Evolutionary conservation across 2,329 filamentous ascomycete species (phyloP).

Genomic region (Arthrobotrys sinensis): DNA sequence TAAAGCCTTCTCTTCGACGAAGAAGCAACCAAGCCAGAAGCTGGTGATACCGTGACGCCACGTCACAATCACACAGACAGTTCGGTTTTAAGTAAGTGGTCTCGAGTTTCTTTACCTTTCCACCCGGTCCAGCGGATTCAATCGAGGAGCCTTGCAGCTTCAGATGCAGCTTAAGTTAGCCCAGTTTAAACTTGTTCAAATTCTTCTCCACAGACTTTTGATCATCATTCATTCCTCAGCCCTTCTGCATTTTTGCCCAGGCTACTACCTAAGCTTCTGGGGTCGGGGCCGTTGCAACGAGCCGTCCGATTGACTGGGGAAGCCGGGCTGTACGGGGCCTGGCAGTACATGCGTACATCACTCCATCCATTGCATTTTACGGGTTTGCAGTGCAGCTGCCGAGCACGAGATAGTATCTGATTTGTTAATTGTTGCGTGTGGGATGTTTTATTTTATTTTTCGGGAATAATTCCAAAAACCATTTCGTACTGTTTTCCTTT

Average conservation of each 20-base stretch:
- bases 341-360: constrained; percentile 23
- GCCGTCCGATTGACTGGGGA: constrained; percentile 25
- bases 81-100: constrained; percentile 32
- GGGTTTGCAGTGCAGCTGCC: constrained; percentile 11
- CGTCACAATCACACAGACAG: constrained; percentile 53
- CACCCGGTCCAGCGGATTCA: constrained; percentile 3
- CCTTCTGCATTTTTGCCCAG: constrained; percentile 52
- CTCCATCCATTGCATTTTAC: constrained; percentile 28
- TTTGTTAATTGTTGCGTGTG: constrained; percentile 60
- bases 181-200: constrained; percentile 6
- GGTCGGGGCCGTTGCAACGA: constrained; percentile 10
- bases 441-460: constrained; percentile 54
- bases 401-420: constrained; percentile 45
- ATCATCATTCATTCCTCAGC: constrained; percentile 36
- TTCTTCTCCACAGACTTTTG: constrained; percentile 16
- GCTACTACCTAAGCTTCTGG: constrained; percentile 21
- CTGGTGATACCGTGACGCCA: constrained; percentile 56
- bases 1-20: constrained; percentile 3
- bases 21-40: constrained; percentile 21
- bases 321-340: neutral
- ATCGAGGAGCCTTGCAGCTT: constrained; percentile 34
- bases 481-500: constrained; percentile 30
- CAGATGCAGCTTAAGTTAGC: neutral
- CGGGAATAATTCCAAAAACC: constrained; percentile 43
- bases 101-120: constrained; percentile 22